Evolutionary conservation across 139 green algal genomes (phyloP), one percentile per base, ranked within the genome.

Genomic region (Coelastrella sp.): DNA sequence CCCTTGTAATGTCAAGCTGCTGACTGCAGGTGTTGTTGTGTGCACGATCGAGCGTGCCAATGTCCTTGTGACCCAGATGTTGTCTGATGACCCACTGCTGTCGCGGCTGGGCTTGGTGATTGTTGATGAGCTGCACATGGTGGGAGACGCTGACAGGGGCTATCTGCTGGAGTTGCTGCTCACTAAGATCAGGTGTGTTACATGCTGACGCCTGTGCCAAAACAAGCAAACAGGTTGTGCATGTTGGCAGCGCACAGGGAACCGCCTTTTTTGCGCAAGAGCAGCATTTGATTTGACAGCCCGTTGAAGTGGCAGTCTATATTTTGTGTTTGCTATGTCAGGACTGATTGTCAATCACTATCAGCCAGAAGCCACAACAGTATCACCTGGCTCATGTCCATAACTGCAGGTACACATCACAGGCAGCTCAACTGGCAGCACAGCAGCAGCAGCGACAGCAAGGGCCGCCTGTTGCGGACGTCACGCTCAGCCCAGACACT

Each of bases 131-230:
- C 83, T 92, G 89, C 81, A 90, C 64, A 89, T 92, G 89, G 82
- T 96, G 66, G 96, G 95, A 14, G 97, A 99, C 60, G 85, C 93
- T 58, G 92, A 96, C 85, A 93, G 97, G 56, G 98, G 98, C 17
- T 98, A 98, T 91, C 93, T 98, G 86, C 94, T 99, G 89, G 98
- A 99, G 94, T 94, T 99, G 16, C 92, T 99, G 92, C 95, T 99
- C 22, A 99, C 98, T 68, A 99, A 99, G 93, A 93, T 99, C 54
- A 68, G 83, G 83, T 88, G 4, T 8, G 4, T 5, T 76, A 0
- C n/a, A 6, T 32, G 7, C 5, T 22, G 14, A 76, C 32, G 32
- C 32, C 32, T 47, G 32, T 47, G 32, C 32, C 32, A 47, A 47
- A 47, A 47, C 32, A 47, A 71, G 8, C 61, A 71, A 13, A 13